Conservation (phyloP, 2,329 filamentous ascomycete species). For the Microdochium nivale region DNA sequence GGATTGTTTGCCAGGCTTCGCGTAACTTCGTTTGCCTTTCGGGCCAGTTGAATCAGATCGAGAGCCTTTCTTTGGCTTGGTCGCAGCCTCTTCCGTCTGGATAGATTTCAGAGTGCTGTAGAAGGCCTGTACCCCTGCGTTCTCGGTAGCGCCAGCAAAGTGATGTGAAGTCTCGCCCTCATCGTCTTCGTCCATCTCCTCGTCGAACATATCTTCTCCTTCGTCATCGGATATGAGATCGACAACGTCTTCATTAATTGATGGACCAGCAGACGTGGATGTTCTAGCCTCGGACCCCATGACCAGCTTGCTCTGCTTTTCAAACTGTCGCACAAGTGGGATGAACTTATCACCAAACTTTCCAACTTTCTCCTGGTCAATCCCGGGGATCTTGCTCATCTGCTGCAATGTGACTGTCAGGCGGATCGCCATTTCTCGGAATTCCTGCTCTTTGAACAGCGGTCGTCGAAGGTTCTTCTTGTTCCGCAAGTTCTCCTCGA, state of each 20-base stretch:
- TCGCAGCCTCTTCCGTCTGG: background rate
- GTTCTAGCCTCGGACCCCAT: constrained; percentile 2
- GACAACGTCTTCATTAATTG: constrained; percentile 34
- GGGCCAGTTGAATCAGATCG: background rate
- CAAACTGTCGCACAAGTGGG: constrained; percentile 42
- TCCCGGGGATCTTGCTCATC: constrained; percentile 55
- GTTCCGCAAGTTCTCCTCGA: constrained; percentile 55
- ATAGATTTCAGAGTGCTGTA: background rate
- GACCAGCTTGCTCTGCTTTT: constrained; percentile 27
- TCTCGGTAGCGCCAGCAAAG: constrained; percentile 22
- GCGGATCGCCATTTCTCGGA: constrained; percentile 64
- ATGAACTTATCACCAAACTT: constrained; percentile 54
- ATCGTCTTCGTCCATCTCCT: constrained; percentile 12
- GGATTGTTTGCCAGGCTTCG: background rate
- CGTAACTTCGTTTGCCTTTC: background rate
- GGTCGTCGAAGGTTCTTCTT: constrained; percentile 45
- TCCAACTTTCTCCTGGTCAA: constrained; percentile 53
- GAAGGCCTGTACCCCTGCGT: background rate
- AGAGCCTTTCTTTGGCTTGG: background rate
- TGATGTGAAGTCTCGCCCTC: constrained; percentile 35
- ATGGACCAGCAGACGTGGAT: constrained; percentile 3
- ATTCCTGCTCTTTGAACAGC: constrained; percentile 60
- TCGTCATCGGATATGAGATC: constrained; percentile 38
- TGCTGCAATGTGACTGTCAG: constrained; percentile 54
- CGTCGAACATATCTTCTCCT: constrained; percentile 14